phyloP scores from a whole-genome alignment of 2,329 filamentous ascomycete genomes.

The Uncinocarpus reesii region DNA sequence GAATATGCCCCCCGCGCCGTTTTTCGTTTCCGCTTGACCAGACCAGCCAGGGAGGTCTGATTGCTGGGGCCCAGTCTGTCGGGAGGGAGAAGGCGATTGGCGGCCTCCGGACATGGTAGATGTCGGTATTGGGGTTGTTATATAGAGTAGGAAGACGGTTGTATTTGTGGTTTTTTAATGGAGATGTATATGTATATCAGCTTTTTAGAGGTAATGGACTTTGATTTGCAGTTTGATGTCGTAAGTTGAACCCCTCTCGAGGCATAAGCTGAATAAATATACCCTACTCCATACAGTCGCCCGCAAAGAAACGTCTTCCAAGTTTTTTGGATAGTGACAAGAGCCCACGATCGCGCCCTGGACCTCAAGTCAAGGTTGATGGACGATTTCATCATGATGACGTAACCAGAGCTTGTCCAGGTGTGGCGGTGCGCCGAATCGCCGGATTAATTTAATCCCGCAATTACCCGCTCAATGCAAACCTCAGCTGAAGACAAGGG shows the following conservation, averaged over 20 bases:
- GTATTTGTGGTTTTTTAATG: too few relatives aligned
- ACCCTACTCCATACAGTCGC: too few relatives aligned
- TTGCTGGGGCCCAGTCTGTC: constrained; percentile 55
- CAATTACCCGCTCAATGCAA: neutral
- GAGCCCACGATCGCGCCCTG: too few relatives aligned
- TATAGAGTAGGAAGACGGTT: too few relatives aligned
- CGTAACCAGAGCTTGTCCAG: neutral
- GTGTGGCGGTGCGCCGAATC: neutral
- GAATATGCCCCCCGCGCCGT: constrained; percentile 27
- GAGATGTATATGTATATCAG: too few relatives aligned
- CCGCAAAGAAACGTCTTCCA: too few relatives aligned
- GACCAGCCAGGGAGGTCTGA: constrained; percentile 41
- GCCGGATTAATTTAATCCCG: neutral
- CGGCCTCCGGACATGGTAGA: constrained; percentile 58
- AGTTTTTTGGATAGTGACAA: too few relatives aligned
- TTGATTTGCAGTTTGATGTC: too few relatives aligned
- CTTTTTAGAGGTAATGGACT: too few relatives aligned
- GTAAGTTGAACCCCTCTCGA: too few relatives aligned
- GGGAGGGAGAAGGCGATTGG: constrained; percentile 66
- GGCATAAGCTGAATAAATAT: too few relatives aligned
- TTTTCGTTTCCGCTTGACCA: constrained; percentile 31
- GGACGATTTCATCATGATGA: neutral
- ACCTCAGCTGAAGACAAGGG: neutral
- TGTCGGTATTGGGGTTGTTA: constrained; percentile 18
- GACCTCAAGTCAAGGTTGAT: neutral